Evolutionary conservation across 345 rosid species (phyloP), one percentile per base, ranked within the genome.

Genomic region (Bruguiera gymnorhiza): DNA sequence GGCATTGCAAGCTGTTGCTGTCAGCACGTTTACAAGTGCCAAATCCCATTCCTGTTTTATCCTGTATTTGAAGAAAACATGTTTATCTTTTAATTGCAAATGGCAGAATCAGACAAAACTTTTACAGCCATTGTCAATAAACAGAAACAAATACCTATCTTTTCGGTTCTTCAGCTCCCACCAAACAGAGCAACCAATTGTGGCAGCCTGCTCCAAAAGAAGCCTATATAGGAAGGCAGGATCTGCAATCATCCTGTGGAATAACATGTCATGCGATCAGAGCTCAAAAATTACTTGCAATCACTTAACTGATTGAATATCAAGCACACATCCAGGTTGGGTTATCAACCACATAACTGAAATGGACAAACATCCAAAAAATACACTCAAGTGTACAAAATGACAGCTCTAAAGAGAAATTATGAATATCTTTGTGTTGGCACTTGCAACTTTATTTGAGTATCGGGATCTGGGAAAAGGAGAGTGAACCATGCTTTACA

Each of bases 11-110:
- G 88, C 91, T 57, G 97, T 82, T 70, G 78, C 85, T 0, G 92
- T 87, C 32, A 92, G 89, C 62, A 92, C 94, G 62, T 95, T 95
- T 67, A 92, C 51, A 63, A 95, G 96, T 15, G 99, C 97, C 72
- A 95, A 82, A 80, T 90, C 96, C 99, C 98, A 95, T 79, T 95
- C 97, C 68, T 90, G 83, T 71, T 95, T 95, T 78, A 90, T 68
- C 78, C 98, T 95, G 70, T 54, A 74, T 75, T 32, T 3, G 62
- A 19, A 78, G 67, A 4, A 79, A 51, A 36, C 59, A 50, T 43
- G 63, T 19, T 73, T 50, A 72, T 68, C 69, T 74, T 24, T 67
- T 72, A 36, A 60, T 68, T n/a, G 75, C 5, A 56, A 52, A 76
- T 61, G 34, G 55, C 37, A 69, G 59, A 6, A 56, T 70, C 24